Evolutionary conservation across 179 eudicot species (phyloP).

Genomic region (Beta macrorhiza): DNA sequence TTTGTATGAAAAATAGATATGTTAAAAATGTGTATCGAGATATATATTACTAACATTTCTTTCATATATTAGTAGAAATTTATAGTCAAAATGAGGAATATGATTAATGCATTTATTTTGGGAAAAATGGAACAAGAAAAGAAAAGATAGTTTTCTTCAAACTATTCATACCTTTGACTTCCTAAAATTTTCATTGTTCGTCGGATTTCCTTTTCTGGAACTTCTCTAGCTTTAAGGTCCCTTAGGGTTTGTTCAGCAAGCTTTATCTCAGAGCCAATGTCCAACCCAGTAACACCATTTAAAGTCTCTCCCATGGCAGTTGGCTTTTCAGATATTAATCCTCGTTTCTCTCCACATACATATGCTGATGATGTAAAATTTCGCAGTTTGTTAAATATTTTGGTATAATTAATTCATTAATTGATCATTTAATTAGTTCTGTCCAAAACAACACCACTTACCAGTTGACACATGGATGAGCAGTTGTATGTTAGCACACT

Average conservation of each 20-base stretch:
- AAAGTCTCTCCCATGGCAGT: conserved; percentile 35
- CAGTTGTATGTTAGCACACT: conserved; percentile 34
- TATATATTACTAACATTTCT: too few relatives aligned
- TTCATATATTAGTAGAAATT: too few relatives aligned
- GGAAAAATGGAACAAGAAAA: too few relatives aligned
- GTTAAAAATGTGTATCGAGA: too few relatives aligned
- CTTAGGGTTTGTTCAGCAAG: conserved; percentile 41
- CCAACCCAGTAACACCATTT: conserved; percentile 34
- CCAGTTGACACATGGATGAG: conserved; percentile 50
- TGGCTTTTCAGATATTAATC: conserved; percentile 37
- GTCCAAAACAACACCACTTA: neutral
- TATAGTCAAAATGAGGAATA: too few relatives aligned
- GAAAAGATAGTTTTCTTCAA: too few relatives aligned
- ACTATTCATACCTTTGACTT: conserved; percentile 18
- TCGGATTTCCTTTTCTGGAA: conserved; percentile 36
- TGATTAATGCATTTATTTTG: too few relatives aligned
- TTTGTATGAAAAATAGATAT: too few relatives aligned
- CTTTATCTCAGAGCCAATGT: conserved; percentile 32
- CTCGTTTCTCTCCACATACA: conserved; percentile 42
- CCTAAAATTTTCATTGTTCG: conserved; percentile 62
- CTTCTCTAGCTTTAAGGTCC: conserved; percentile 37
- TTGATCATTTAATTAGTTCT: neutral
- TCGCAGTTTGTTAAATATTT: neutral
- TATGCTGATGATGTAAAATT: conserved; percentile 30
- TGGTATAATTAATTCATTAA: neutral